Base-by-base conservation (phyloP, 208 protist genomes). In the Acanthamoeba sp. region DNA sequence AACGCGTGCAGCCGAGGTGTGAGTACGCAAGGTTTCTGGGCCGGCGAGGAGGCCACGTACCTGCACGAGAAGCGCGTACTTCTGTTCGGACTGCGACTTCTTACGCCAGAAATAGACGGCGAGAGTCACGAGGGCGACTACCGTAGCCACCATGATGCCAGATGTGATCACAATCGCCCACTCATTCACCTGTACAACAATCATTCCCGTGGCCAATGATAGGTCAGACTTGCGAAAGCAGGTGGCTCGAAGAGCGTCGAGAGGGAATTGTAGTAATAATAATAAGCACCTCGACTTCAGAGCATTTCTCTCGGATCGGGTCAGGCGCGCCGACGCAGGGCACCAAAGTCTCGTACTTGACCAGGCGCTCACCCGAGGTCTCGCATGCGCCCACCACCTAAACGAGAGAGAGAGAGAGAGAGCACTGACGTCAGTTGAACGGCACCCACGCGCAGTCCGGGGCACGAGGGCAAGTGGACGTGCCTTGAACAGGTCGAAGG, bases 91-190 rank as follows among this genome's bases (percentile, higher is more conserved):
- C 34, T 91, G 85, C 9, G 45, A 16, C 85, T 91, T 91, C 85
- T 91, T 91, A 16, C 85, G 52, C 85, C 85, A 91, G 85, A 91
- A 91, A 27, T 91, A 91, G 48, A 91, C 85, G 24, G 85, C 85
- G 10, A 91, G 48, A 2, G 62, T 91, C 2, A 91, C 85, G n/a
- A 91, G 85, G 16, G 85, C 12, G 38, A 91, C 85, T 16, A 55
- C 73, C 38, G 36, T 10, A 1, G 34, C 34, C 34, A 91, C 59
- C 59, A 91, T 34, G 36, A 73, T 91, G 52, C 59, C 85, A 2
- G 40, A 22, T 18, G 59, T 52, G n/a, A 91, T 73, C 59, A 91
- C 85, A 34, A 91, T 73, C 55, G 85, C 85, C 85, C 85, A 91
- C 29, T 91, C 85, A 29, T 91, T 91, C 22, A 91, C 82, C 82